Evolutionary conservation across 257 asterid genomes (phyloP).

Genomic region (Solanum ahanhuiri): DNA sequence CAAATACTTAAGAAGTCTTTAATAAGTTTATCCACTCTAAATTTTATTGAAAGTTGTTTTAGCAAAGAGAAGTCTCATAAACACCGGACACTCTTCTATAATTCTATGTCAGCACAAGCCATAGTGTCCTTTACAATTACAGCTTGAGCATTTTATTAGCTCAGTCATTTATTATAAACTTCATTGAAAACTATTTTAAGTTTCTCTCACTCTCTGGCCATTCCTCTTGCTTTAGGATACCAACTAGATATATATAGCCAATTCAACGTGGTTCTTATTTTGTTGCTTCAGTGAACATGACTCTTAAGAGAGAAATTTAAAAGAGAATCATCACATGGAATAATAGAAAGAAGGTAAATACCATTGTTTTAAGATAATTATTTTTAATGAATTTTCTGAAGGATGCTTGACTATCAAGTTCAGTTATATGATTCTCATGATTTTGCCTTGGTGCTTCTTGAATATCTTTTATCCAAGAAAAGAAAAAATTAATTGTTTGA

Average conservation of each 20-base stretch:
- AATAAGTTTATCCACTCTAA: too few relatives aligned
- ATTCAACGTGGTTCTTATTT: too few relatives aligned
- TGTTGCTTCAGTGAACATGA: background rate
- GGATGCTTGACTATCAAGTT: background rate
- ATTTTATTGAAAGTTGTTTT: too few relatives aligned
- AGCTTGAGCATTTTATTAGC: too few relatives aligned
- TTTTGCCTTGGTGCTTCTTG: too few relatives aligned
- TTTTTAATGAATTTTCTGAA: background rate
- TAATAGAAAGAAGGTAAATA: background rate
- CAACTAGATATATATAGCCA: background rate
- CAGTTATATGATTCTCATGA: background rate
- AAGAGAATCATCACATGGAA: background rate
- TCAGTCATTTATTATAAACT: too few relatives aligned
- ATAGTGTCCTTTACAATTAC: too few relatives aligned
- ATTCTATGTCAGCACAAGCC: background rate
- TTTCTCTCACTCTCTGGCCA: background rate
- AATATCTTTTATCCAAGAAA: background rate
- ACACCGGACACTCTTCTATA: too few relatives aligned
- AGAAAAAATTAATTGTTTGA: too few relatives aligned
- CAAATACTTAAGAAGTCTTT: too few relatives aligned
- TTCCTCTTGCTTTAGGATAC: background rate
- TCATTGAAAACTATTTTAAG: too few relatives aligned
- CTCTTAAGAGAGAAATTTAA: background rate
- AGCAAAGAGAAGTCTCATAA: too few relatives aligned
- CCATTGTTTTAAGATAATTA: background rate